These are phyloP conservation scores for Pilaira anomala DNA, from an alignment of 192 early-diverging fungal species.

Conservation along the genomic window DNA sequence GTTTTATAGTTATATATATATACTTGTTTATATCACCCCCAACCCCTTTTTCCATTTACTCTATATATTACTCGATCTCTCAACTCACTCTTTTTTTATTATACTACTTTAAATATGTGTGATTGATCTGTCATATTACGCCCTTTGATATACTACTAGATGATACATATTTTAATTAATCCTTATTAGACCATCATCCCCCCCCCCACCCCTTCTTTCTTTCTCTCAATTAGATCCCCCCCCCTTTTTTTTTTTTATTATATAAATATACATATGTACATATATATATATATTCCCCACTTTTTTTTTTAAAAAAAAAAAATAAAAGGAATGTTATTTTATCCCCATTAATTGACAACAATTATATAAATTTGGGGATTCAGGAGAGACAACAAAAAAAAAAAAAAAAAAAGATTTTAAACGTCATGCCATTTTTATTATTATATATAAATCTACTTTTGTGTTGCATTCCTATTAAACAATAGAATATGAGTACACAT, in stretches of 20 bases:
- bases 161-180: not conserved
- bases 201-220: not conserved
- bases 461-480: not conserved
- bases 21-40: conserved; percentile 4
- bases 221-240: not conserved
- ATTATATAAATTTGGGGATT: not conserved
- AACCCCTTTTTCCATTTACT: too few relatives aligned
- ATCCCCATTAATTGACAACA: conserved; percentile 2
- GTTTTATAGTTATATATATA: not conserved
- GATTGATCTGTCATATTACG: not conserved
- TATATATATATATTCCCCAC: conserved; percentile 2
- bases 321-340: not conserved
- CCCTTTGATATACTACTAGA: not conserved
- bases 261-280: too few relatives aligned
- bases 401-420: not conserved
- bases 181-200: not conserved
- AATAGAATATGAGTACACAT: not conserved
- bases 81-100: too few relatives aligned
- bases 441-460: not conserved
- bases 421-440: not conserved
- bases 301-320: not conserved
- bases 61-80: too few relatives aligned
- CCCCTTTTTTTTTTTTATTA: not conserved
- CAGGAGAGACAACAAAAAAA: not conserved
- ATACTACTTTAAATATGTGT: not conserved